A percentile compares a stretch with the other conserved stretches of the same genome.
Evolutionary conservation across 768 basidiomycete species (phyloP).

Genomic region (Phanerochaete carnosa): DNA sequence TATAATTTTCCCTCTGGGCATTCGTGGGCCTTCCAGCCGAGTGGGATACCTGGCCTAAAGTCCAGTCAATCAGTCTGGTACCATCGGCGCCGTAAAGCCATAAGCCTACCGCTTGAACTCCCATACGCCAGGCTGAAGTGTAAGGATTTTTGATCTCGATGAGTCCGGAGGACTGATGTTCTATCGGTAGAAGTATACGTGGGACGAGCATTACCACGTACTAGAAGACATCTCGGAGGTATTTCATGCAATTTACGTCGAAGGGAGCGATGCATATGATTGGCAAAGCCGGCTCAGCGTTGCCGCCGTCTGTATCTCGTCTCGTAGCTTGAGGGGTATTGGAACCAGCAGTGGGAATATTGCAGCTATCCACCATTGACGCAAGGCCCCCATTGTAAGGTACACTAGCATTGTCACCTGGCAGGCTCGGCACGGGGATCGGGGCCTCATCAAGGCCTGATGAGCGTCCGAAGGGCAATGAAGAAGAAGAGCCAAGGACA

Average conservation of each 20-base stretch:
- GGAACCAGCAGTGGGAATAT: background rate
- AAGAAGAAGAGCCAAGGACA: background rate
- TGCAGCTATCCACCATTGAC: background rate
- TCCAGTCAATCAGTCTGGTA: background rate
- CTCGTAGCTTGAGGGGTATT: background rate
- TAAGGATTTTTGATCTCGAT: background rate
- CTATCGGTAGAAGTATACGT: too few species aligned
- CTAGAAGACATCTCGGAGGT: background rate
- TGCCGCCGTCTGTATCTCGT: background rate
- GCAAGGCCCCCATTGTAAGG: background rate
- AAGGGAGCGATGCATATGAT: background rate
- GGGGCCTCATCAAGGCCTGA: background rate
- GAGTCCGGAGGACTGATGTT: background rate
- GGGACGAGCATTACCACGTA: background rate
- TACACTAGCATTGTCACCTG: background rate
- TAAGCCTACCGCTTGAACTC: background rate
- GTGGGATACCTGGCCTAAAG: background rate
- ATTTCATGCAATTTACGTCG: background rate
- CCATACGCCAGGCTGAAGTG: background rate
- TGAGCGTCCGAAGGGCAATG: background rate
- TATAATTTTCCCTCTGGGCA: conserved; percentile 8
- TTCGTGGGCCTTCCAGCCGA: background rate
- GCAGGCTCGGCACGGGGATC: background rate
- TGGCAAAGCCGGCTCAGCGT: background rate
- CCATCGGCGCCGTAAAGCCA: background rate